Conservation (phyloP, 106 monocot genomes). For the Platanthera zijinensis region DNA sequence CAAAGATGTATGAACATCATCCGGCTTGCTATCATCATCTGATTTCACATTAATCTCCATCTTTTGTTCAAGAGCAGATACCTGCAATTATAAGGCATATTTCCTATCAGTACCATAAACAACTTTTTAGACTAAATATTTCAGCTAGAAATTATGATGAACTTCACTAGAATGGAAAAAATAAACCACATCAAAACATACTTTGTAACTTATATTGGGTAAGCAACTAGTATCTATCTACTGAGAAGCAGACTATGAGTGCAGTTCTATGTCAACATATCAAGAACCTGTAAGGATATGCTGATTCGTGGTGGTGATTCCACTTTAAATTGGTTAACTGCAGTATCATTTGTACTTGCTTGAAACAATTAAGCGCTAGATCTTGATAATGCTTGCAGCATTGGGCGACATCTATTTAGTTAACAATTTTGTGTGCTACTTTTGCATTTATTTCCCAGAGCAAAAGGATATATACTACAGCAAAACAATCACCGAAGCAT, state of each 20-base stretch:
- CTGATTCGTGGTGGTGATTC: not conserved
- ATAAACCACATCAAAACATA: not conserved
- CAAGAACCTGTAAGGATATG: not conserved
- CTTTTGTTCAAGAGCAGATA: slow-evolving; percentile 49
- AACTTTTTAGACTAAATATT: not conserved
- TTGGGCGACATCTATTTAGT: not conserved
- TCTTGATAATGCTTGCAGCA: not conserved
- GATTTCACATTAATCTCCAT: slow-evolving; percentile 40
- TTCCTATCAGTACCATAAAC: not conserved
- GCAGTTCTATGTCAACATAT: not conserved
- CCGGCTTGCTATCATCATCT: slow-evolving; percentile 48
- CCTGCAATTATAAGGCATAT: slow-evolving; percentile 20
- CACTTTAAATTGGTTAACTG: not conserved
- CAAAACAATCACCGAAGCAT: not conserved
- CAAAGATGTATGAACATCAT: slow-evolving; percentile 28
- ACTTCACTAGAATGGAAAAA: not conserved
- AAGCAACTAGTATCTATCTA: not conserved
- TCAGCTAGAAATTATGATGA: not conserved
- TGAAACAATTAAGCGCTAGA: not conserved
- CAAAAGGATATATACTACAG: not conserved
- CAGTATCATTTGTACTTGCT: not conserved
- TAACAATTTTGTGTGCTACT: not conserved
- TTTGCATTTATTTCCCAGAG: not conserved
- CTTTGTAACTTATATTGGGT: not conserved
- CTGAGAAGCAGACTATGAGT: not conserved